These are phyloP conservation scores for Macrocybe sp. DNA, from an alignment of 1,284 basidiomycete species.

Conservation along the genomic window DNA sequence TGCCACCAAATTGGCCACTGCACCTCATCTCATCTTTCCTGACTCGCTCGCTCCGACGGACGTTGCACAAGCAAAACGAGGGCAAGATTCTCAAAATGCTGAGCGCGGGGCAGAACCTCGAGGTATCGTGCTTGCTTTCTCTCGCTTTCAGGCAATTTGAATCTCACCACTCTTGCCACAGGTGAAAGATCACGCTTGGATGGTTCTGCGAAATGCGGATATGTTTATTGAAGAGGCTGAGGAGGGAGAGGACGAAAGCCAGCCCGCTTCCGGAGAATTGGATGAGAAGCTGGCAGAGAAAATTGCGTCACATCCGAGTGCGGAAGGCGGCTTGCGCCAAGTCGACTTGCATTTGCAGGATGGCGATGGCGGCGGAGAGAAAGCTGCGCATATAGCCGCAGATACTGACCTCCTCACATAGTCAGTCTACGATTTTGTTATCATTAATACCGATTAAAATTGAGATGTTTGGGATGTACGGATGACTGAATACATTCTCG, in stretches of 20 bases:
- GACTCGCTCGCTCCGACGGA: conserved; percentile 69
- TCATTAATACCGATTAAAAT: too few species aligned
- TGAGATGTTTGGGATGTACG: too few species aligned
- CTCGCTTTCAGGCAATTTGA: conserved; percentile 6
- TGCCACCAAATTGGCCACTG: conserved; percentile 76
- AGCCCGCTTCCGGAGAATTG: conserved; percentile 19
- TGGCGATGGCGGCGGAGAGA: too few species aligned
- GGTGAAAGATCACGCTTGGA: conserved; percentile 52
- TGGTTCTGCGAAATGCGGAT: conserved; percentile 54
- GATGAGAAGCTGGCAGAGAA: conserved; percentile 33
- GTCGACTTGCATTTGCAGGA: too few species aligned
- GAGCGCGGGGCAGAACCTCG: conserved; percentile 66
- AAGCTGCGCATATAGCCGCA: too few species aligned
- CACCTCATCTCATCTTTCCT: conserved; percentile 72
- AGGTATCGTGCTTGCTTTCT: conserved; percentile 26
- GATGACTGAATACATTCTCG: too few species aligned
- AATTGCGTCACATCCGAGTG: conserved; percentile 7
- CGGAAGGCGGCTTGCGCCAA: too few species aligned
- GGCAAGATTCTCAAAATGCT: conserved; percentile 70
- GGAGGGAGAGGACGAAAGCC: conserved; percentile 36
- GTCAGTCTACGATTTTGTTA: too few species aligned
- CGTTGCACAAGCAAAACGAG: conserved; percentile 69
- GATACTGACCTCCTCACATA: too few species aligned
- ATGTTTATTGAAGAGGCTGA: conserved; percentile 63
- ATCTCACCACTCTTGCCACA: conserved; percentile 13